Conservation (phyloP, 2,329 filamentous ascomycete species). For the Metarhizium rileyi region DNA sequence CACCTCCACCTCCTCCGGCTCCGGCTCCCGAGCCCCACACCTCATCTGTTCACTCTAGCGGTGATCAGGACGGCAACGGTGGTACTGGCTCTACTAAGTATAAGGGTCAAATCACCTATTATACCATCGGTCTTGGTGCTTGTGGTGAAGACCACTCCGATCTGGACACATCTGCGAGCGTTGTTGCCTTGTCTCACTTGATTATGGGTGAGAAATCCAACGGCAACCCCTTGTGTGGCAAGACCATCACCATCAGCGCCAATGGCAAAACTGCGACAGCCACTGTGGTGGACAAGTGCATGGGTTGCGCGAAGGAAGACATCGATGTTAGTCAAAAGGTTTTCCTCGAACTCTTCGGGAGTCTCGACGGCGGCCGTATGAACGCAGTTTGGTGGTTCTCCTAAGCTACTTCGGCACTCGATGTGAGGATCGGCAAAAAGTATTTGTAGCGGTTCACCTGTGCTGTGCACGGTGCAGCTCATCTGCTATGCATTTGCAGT, state of each 20-base stretch:
- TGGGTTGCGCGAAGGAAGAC: slow-evolving; percentile 46
- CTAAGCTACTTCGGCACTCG: slow-evolving; percentile 15
- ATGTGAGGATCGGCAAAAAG: neutral
- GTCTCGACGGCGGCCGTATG: slow-evolving; percentile 33
- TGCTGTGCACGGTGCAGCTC: slow-evolving; percentile 8
- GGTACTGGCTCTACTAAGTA: slow-evolving; percentile 18
- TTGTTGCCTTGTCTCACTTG: slow-evolving; percentile 57
- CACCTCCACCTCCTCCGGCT: slow-evolving; percentile 8
- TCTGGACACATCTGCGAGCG: slow-evolving; percentile 41
- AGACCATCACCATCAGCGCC: slow-evolving; percentile 52
- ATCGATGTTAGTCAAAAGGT: slow-evolving; percentile 53
- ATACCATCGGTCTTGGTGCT: slow-evolving; percentile 55
- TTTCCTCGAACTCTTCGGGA: slow-evolving; percentile 43
- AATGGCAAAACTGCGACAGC: slow-evolving; percentile 50
- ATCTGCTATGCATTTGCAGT: neutral
- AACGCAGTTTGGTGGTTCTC: slow-evolving; percentile 37
- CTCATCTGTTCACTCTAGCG: neutral
- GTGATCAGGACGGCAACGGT: slow-evolving; percentile 8
- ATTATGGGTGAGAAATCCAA: slow-evolving; percentile 58
- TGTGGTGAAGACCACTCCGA: slow-evolving; percentile 57
- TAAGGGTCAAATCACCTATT: slow-evolving; percentile 66
- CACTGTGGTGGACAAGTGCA: slow-evolving; percentile 65
- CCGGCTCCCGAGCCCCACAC: slow-evolving; percentile 6
- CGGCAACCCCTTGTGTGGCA: slow-evolving; percentile 60
- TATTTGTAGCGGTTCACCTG: neutral